Percentiles rank a stretch among this genome's conserved stretches.
Conservation (phyloP, 2,329 filamentous ascomycete species). For the Aspergillus niger region DNA sequence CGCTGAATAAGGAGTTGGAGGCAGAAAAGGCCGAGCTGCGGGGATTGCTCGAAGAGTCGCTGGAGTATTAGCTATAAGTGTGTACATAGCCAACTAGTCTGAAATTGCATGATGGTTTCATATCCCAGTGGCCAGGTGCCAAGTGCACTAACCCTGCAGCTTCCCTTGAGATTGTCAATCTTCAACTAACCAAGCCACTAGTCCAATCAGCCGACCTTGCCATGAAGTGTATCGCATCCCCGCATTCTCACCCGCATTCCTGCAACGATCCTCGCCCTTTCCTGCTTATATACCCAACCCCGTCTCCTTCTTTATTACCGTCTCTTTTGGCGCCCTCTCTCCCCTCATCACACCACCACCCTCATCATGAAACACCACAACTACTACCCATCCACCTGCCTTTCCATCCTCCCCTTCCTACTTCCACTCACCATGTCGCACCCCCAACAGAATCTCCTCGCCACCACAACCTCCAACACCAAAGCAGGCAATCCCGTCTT, state of each 20-base stretch:
- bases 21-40: constrained; percentile 72
- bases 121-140: no score
- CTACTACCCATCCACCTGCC: constrained; percentile 2
- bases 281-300: background rate
- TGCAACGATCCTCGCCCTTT: constrained; percentile 3
- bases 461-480: background rate
- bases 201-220: background rate
- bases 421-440: background rate
- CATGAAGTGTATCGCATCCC: background rate
- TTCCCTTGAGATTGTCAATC: background rate
- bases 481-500: constrained; percentile 49
- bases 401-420: background rate
- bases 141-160: background rate
- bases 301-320: background rate
- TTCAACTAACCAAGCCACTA: no score
- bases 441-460: constrained; percentile 3
- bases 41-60: constrained; percentile 65
- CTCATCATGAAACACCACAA: constrained; percentile 2
- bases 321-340: background rate
- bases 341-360: background rate
- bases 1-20: constrained; percentile 68
- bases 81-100: background rate
- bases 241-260: constrained; percentile 9
- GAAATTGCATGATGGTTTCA: background rate
- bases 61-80: constrained; percentile 50